Base-by-base conservation (phyloP, 805 yeast genomes). In the Spathaspora arborariae region DNA sequence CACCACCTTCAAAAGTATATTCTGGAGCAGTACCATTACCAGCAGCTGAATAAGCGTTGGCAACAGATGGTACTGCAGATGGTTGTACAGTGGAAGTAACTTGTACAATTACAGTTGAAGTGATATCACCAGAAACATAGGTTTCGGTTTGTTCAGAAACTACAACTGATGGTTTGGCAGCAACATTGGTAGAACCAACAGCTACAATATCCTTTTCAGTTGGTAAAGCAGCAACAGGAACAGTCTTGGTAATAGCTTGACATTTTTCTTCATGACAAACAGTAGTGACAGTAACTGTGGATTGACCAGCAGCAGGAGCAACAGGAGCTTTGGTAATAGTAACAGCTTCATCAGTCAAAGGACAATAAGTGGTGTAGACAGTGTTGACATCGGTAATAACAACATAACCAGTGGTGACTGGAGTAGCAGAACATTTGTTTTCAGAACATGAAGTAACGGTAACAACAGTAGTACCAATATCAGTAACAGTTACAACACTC, bases 381-480 rank as follows among this genome's bases (percentile, higher is more conserved):
- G 63, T 59, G 35, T 44, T 7, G 13, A 53, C 56, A 20, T 51
- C 45, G 27, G 63, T 58, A 19, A 60, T 51, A 33, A 60, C 55
- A 18, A 62, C 57, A 11, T 58, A 46, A 46, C 74, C 74, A 47
- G 71, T 62, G 44, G 75, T 68, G 36, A 58, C 60, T 20, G 69
- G 55, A 34, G 53, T 59, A 22, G 47, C 38, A 5, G 53, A 33
- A 53, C 75, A 70, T 48, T 53, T 62, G 56, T 68, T 39, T 47
- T 62, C 64, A 5, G 59, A 49, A 51, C 75, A 70, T 16, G 72
- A 65, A 41, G 74, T 66, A 42, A 65, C 51, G 16, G 72, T 66
- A 16, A 67, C 42, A 13, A 65, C 64, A 15, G 68, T 60, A 37
- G 66, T 61, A 2, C 55, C 48, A 41, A 51, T 48, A 35, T 52